Evolutionary conservation across 768 basidiomycete genomes (phyloP).

Genomic region (Lanmaoa rubissima): DNA sequence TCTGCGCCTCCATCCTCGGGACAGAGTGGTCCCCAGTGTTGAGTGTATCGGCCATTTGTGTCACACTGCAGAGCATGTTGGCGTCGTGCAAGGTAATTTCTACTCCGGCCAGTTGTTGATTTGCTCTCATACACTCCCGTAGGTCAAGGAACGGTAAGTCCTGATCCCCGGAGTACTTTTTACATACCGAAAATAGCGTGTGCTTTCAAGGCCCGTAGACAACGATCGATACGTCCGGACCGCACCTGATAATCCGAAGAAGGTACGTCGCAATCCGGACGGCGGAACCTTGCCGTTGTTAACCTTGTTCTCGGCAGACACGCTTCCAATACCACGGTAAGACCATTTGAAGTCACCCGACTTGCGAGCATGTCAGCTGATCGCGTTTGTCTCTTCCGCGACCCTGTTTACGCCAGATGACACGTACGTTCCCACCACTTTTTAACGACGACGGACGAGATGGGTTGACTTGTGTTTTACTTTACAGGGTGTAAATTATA

Average conservation of each 20-base stretch:
- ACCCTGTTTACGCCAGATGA: constrained; percentile 43
- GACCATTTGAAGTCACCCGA: constrained; percentile 13
- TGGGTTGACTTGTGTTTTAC: background rate
- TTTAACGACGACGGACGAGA: background rate
- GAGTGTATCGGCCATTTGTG: constrained; percentile 76
- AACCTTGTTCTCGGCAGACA: constrained; percentile 46
- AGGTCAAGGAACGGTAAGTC: constrained; percentile 65
- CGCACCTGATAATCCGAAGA: constrained; percentile 85
- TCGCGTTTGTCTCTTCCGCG: constrained; percentile 2
- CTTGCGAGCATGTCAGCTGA: constrained; percentile 13
- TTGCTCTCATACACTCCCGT: constrained; percentile 1
- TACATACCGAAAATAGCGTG: constrained; percentile 7
- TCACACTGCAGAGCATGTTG: constrained; percentile 90
- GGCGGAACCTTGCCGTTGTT: constrained; percentile 1
- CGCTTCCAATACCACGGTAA: constrained; percentile 80
- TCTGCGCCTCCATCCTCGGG: constrained; percentile 87
- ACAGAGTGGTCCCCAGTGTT: constrained; percentile 90
- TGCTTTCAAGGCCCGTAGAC: constrained; percentile 54
- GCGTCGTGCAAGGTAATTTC: constrained; percentile 81
- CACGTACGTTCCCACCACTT: constrained; percentile 44
- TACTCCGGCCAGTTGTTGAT: background rate
- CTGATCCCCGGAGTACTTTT: background rate
- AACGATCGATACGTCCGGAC: constrained; percentile 79
- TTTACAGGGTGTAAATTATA: constrained; percentile 37
- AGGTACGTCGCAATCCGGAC: constrained; percentile 44